These are phyloP conservation scores for Solanum piurae DNA, from an alignment of 257 asterid genomes.

Conservation along the genomic window DNA sequence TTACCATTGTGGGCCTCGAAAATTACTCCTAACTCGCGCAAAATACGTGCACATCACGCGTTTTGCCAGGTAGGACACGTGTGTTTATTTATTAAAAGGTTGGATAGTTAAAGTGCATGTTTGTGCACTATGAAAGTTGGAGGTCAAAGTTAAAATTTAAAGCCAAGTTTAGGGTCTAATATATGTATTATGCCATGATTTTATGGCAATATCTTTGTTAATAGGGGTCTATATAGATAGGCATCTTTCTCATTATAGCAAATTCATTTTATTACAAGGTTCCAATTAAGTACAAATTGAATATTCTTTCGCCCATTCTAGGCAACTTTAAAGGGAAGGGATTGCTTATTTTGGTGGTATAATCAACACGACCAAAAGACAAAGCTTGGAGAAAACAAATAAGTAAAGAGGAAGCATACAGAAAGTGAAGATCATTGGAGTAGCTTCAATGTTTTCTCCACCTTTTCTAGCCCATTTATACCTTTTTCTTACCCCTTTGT, in stretches of 20 bases:
- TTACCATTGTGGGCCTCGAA: no score
- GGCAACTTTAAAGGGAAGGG: neutral
- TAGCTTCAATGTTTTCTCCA: neutral
- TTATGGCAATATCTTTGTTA: neutral
- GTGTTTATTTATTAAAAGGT: no score
- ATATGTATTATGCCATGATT: no score
- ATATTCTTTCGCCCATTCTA: neutral
- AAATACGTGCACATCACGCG: no score
- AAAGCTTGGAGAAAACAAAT: neutral
- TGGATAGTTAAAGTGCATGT: no score
- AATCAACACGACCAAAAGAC: neutral
- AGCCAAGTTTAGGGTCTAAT: no score
- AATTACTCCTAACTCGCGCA: no score
- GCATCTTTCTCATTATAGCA: neutral
- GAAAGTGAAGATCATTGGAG: neutral
- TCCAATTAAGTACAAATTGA: neutral
- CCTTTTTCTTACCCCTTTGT: neutral
- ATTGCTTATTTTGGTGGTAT: neutral
- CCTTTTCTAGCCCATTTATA: neutral
- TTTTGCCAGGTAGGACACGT: no score
- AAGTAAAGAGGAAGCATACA: conserved; percentile 4
- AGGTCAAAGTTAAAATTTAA: no score
- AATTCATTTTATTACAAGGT: neutral
- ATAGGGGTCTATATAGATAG: neutral
- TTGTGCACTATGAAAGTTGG: no score